A percentile compares a stretch with the other conserved stretches of the same genome.
Evolutionary conservation across 768 basidiomycete genomes (phyloP).

Genomic region (Amanita pseudoporphyria): DNA sequence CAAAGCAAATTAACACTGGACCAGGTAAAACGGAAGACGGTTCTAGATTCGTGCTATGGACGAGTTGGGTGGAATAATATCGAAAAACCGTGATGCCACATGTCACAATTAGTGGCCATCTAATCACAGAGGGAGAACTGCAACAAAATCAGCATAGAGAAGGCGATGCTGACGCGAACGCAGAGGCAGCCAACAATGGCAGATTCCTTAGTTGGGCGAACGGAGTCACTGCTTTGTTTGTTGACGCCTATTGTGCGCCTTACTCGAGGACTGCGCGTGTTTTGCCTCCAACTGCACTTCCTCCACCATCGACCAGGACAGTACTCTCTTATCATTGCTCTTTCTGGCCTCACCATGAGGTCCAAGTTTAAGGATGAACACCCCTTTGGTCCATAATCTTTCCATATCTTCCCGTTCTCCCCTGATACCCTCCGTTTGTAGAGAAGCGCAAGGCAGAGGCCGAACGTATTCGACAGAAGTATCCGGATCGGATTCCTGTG

Average conservation of each 20-base stretch:
- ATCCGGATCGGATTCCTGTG: slow-evolving; percentile 96
- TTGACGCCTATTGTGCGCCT: slow-evolving; percentile 25
- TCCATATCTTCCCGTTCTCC: slow-evolving; percentile 5
- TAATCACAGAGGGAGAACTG: slow-evolving; percentile 86
- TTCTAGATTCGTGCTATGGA: slow-evolving; percentile 74
- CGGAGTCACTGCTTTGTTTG: slow-evolving; percentile 18
- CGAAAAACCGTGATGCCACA: slow-evolving; percentile 81
- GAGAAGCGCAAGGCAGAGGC: slow-evolving; percentile 99
- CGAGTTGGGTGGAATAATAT: slow-evolving; percentile 75
- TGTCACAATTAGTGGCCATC: too few relatives aligned
- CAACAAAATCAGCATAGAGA: slow-evolving; percentile 80
- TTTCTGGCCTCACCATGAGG: slow-evolving; percentile 44
- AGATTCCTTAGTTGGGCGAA: slow-evolving; percentile 1
- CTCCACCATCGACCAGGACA: slow-evolving; percentile 11
- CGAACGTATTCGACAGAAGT: slow-evolving; percentile 97
- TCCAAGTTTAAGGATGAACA: slow-evolving; percentile 99
- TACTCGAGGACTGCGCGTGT: slow-evolving; percentile 31
- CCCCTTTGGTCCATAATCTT: slow-evolving; percentile 74
- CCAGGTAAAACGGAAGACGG: slow-evolving; percentile 69
- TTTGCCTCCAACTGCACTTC: slow-evolving; percentile 19
- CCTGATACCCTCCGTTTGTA: slow-evolving; percentile 29
- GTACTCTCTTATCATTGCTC: slow-evolving; percentile 4
- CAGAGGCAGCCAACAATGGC: slow-evolving; percentile 55
- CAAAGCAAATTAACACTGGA: slow-evolving; percentile 73
- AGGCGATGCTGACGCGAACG: slow-evolving; percentile 71